Base-by-base conservation (phyloP, 768 basidiomycete species). In the Clitopilus passeckerianus region DNA sequence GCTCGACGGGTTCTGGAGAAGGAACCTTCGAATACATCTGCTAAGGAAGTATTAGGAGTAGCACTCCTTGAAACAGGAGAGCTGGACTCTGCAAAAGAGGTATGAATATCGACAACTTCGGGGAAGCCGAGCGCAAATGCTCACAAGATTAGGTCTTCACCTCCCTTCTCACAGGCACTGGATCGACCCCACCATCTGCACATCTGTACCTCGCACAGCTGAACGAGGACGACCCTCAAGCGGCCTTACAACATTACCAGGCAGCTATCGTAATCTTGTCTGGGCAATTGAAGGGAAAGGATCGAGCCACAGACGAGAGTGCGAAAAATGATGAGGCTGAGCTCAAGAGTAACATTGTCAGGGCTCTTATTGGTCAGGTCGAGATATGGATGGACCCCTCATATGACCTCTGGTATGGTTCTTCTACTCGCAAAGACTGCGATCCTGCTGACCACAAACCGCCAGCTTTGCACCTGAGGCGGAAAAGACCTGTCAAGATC, bases 341-440 rank as follows among this genome's bases (percentile, higher is more conserved):
- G 64, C 70, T 86, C 53, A 86, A 78, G 67, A 80, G 72, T 33
- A 91, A 85, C 67, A 86, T 89, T 58, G 86, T 94, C 10, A 80
- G 89, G 41, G 92, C 91, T 7, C 80, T 95, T 20, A 80, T 94
- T 30, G 90, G 89, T 7, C 94, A 95, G 81, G 89, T 95, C 23
- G 95, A 96, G 69, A 90, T 95, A 15, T 97, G 94, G 94, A 96
- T 97, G 93, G 91, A 95, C 66, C 90, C 90, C 30, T 80, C 82
- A 1, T 87, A 89, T 64, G 93, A 95, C 78, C 77, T 96, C 54
- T 95, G 94, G 94, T 89, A 66, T 55, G 85, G 68, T 33, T 34
- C 20, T 16, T 3, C 59, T 22, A 59, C 30, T 37, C 7, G 20
- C n/a, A 46, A 34, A 27, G 53, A n/a, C 23, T 15, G 50, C 8